Evolutionary conservation across 1,139 yeast species (phyloP).

Genomic region (Kluyveromyces marxianus): DNA sequence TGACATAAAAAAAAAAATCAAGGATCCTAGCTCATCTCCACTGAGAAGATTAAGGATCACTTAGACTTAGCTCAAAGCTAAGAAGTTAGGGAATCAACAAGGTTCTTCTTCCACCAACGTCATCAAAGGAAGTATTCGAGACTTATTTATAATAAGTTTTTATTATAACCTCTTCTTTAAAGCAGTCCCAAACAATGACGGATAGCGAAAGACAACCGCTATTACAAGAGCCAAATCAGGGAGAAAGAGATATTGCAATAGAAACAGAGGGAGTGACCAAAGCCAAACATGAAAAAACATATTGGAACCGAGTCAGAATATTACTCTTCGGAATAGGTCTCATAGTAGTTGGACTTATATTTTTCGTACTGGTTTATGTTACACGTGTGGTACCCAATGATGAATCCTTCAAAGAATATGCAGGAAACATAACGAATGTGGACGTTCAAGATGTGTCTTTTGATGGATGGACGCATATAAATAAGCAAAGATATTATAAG

Average conservation of each 20-base stretch:
- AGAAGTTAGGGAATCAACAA: too few relatives aligned
- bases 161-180: too few relatives aligned
- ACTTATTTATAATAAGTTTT: background rate
- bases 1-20: background rate
- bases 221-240: background rate
- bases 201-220: slow-evolving; percentile 5
- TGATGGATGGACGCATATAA: slow-evolving; percentile 27
- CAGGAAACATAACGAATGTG: slow-evolving; percentile 18
- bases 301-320: background rate
- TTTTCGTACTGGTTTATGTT: background rate
- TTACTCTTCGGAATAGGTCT: background rate
- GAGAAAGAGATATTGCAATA: background rate
- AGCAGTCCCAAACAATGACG: background rate
- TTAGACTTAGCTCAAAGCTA: too few relatives aligned
- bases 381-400: background rate
- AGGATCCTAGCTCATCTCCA: background rate
- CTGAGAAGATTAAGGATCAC: too few relatives aligned
- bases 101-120: too few relatives aligned
- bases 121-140: background rate
- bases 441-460: slow-evolving; percentile 17
- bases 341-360: background rate
- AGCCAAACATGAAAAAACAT: background rate
- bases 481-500: slow-evolving; percentile 21
- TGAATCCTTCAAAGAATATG: slow-evolving; percentile 10
- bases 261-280: background rate